Evolutionary conservation across 257 asterid species (phyloP).

Genomic region (Solanum gandarillasii): DNA sequence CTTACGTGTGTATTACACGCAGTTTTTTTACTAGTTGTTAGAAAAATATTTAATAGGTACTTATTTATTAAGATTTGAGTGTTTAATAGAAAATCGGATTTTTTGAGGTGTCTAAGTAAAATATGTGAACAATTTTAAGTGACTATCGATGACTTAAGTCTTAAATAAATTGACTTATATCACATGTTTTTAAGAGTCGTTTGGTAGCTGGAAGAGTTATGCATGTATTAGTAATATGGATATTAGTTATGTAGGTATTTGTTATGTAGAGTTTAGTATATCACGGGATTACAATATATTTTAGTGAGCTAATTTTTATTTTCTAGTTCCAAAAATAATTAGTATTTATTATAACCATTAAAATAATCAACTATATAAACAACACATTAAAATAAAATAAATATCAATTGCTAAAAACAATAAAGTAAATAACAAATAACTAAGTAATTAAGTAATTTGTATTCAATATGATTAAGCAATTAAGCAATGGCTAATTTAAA

Average conservation of each 20-base stretch:
- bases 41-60: not conserved
- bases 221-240: not conserved
- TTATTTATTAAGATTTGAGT: not conserved
- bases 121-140: not conserved
- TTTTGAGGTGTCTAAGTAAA: not conserved
- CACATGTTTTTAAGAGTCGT: not conserved
- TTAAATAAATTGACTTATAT: not conserved
- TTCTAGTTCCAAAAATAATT: too few species aligned
- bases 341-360: not conserved
- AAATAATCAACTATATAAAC: not conserved
- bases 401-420: too few species aligned
- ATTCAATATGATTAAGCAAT: too few species aligned
- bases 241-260: not conserved
- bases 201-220: not conserved
- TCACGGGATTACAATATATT: not conserved
- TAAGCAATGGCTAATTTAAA: not conserved
- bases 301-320: not conserved
- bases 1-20: not conserved
- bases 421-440: not conserved
- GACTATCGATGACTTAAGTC: not conserved
- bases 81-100: not conserved
- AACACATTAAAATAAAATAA: not conserved
- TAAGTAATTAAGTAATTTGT: not conserved
- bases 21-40: too few species aligned
- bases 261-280: not conserved